Conservation (phyloP, 441 rosid genomes). For the Pelargonium cotyledonis region DNA sequence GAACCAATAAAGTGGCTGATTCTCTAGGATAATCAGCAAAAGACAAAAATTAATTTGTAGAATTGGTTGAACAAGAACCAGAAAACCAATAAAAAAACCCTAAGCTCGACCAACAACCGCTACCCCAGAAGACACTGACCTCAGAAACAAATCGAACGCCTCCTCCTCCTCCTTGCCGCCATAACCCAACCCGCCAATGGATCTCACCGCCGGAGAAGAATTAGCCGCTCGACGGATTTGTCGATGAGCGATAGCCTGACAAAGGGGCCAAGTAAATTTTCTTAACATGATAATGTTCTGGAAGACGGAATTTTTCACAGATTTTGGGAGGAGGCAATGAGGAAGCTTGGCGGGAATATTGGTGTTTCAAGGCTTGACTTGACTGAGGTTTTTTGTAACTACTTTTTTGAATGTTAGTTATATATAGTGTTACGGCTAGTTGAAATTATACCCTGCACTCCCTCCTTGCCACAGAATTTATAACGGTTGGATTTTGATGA, state of each 20-base stretch:
- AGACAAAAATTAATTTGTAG: constrained; percentile 1
- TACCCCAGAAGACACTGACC: constrained; percentile 10
- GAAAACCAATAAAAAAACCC: constrained; percentile 15
- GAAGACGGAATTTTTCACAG: neutral
- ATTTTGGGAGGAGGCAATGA: too few relatives aligned
- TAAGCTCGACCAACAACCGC: constrained; percentile 14
- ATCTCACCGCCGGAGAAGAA: neutral
- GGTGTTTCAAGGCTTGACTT: too few relatives aligned
- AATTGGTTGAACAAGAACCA: neutral
- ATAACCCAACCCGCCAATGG: neutral
- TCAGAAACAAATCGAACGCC: neutral
- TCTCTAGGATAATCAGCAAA: neutral
- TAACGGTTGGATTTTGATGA: too few relatives aligned
- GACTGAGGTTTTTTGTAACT: too few relatives aligned
- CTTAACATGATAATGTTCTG: neutral
- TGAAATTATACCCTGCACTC: too few relatives aligned
- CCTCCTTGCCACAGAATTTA: too few relatives aligned
- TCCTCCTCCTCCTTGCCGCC: neutral
- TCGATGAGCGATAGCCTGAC: neutral
- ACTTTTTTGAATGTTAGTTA: too few relatives aligned
- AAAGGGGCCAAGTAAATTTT: neutral
- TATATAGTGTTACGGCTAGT: too few relatives aligned
- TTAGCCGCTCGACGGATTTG: neutral
- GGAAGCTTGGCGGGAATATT: too few relatives aligned
- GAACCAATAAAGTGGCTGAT: neutral